Percentiles rank a stretch among this genome's conserved stretches.
Evolutionary conservation across 805 yeast genomes (phyloP).

Genomic region (Starmerella stellata): DNA sequence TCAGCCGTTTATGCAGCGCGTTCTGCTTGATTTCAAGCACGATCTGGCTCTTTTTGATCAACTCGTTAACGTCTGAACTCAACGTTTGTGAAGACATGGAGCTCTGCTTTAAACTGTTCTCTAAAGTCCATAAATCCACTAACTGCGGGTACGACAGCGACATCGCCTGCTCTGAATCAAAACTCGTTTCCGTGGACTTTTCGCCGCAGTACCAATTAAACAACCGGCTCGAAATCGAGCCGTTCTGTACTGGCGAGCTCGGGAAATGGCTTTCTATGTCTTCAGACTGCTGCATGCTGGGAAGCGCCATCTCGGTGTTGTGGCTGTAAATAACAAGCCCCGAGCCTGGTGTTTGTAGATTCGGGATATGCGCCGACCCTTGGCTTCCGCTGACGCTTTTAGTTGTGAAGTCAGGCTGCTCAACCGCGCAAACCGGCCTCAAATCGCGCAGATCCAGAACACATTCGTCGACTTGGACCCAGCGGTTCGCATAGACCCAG

Average conservation of each 20-base stretch:
- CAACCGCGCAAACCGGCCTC: not conserved
- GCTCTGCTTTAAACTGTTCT: constrained; percentile 20
- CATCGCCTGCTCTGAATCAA: not conserved
- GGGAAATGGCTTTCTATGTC: not conserved
- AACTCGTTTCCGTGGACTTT: not conserved
- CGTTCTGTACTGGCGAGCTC: not conserved
- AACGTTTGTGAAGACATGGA: constrained; percentile 13
- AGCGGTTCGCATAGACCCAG: not conserved
- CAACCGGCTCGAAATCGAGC: constrained; percentile 2
- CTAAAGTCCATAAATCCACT: constrained; percentile 19
- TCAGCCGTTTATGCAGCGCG: constrained; percentile 6
- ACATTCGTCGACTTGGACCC: constrained; percentile 6
- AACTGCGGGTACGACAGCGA: constrained; percentile 18
- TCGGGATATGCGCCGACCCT: not conserved
- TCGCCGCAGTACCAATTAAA: constrained; percentile 5
- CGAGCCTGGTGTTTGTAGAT: not conserved
- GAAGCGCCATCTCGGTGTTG: not conserved
- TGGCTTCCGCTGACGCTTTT: not conserved
- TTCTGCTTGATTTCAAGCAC: not conserved
- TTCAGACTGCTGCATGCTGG: not conserved
- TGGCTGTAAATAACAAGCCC: not conserved
- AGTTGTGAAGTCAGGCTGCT: not conserved
- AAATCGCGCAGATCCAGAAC: constrained; percentile 8
- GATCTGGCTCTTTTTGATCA: constrained; percentile 3
- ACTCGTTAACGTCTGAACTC: constrained; percentile 8